Evolutionary conservation across 192 early-diverging fungal genomes (phyloP).

Genomic region (Borealophlyctis nickersoniae): DNA sequence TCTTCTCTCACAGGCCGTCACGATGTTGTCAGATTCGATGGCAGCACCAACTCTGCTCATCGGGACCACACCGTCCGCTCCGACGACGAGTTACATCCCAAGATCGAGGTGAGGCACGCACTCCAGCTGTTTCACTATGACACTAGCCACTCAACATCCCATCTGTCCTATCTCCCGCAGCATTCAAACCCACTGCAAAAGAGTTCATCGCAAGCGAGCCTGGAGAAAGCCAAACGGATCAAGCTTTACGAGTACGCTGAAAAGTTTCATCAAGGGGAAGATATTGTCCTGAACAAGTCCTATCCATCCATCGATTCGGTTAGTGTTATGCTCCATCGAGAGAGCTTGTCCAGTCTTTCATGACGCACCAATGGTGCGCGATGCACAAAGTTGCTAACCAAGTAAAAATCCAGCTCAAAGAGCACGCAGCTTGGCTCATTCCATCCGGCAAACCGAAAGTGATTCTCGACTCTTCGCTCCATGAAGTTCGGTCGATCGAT

Average conservation of each 20-base stretch:
- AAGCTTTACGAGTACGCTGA: conserved; percentile 33
- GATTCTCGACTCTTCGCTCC: conserved; percentile 25
- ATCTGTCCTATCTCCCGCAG: no score
- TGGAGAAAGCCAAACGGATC: conserved; percentile 27
- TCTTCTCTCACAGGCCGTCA: conserved; percentile 20
- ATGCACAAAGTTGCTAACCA: background rate
- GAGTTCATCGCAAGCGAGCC: no score
- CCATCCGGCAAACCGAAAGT: conserved; percentile 28
- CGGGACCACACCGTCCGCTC: conserved; percentile 10
- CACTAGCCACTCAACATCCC: no score
- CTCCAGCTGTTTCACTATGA: no score
- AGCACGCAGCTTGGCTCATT: conserved; percentile 21
- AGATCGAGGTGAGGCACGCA: background rate
- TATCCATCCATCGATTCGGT: conserved; percentile 28
- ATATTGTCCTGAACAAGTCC: conserved; percentile 30
- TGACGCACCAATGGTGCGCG: background rate
- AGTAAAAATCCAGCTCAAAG: conserved; percentile 11
- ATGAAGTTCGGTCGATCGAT: conserved; percentile 23
- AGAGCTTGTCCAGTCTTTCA: no score
- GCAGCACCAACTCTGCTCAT: conserved; percentile 25
- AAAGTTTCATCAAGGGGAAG: conserved; percentile 15
- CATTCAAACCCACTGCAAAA: no score
- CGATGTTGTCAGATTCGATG: conserved; percentile 27
- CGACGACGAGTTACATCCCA: background rate
- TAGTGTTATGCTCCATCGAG: no score